A percentile compares a stretch with the other conserved stretches of the same genome.
phyloP scores from a whole-genome alignment of 1,284 basidiomycete species.

The Testicularia cyperi region DNA sequence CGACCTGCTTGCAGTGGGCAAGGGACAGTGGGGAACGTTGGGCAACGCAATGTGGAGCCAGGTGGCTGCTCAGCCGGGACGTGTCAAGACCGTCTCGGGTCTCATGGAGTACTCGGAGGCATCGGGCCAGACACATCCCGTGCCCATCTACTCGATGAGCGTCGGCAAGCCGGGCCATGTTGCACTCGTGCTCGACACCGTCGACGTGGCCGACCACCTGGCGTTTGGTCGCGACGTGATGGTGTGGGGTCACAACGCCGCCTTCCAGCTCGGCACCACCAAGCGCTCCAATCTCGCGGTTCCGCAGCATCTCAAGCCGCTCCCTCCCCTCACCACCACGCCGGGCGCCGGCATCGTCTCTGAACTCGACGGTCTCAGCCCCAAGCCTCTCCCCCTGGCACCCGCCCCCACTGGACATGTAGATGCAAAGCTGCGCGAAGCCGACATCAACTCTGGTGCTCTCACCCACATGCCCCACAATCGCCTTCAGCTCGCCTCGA shows the following conservation, averaged over 20 bases:
- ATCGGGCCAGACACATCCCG: slow-evolving; percentile 64
- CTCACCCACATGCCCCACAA: slow-evolving; percentile 56
- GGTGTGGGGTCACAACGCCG: slow-evolving; percentile 62
- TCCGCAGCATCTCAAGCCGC: slow-evolving; percentile 66
- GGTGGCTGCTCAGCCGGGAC: slow-evolving; percentile 71
- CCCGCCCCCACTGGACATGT: slow-evolving; percentile 3
- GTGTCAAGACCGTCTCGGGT: slow-evolving; percentile 80
- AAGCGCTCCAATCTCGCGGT: slow-evolving; percentile 73
- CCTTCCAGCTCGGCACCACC: slow-evolving; percentile 69
- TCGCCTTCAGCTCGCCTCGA: slow-evolving; percentile 44
- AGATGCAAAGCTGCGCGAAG: slow-evolving; percentile 35
- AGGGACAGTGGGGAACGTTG: slow-evolving; percentile 81
- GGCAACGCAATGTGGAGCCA: slow-evolving; percentile 79
- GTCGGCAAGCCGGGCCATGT: slow-evolving; percentile 71
- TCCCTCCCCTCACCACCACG: slow-evolving; percentile 58
- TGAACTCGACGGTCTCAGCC: slow-evolving; percentile 13
- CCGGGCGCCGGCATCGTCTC: slow-evolving; percentile 13
- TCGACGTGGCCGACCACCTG: slow-evolving; percentile 40
- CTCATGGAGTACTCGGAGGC: slow-evolving; percentile 64
- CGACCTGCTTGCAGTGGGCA: slow-evolving; percentile 78
- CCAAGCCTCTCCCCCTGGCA: slow-evolving; percentile 9
- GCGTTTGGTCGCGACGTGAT: slow-evolving; percentile 65
- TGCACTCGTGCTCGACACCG: slow-evolving; percentile 53
- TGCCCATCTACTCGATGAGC: slow-evolving; percentile 71
- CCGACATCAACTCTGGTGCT: slow-evolving; percentile 44